A percentile compares a stretch with the other conserved stretches of the same genome.
phyloP scores from a whole-genome alignment of 2,329 filamentous ascomycete species.

The Botrytis deweyae region DNA sequence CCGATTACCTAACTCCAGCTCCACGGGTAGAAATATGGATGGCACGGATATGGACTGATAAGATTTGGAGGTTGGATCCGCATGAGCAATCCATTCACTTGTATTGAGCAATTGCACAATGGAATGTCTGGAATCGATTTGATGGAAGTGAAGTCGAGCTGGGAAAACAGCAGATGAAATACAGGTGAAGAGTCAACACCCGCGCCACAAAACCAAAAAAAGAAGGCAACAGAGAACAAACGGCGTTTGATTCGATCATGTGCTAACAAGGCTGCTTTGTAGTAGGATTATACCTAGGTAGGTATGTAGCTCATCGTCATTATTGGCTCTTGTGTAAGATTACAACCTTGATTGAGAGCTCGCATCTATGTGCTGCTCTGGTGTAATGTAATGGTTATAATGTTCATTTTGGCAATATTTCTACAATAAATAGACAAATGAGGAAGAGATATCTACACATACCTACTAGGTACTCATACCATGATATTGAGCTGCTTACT shows the following conservation, averaged over 20 bases:
- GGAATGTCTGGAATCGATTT: background rate
- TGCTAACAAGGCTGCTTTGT: slow-evolving; percentile 14
- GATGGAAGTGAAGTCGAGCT: background rate
- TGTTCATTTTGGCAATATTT: background rate
- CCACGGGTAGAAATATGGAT: background rate
- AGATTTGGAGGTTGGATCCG: background rate
- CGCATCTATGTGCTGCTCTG: background rate
- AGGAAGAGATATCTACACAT: background rate
- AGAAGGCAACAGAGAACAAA: slow-evolving; percentile 1
- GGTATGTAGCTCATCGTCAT: background rate
- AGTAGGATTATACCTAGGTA: background rate
- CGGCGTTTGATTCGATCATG: background rate
- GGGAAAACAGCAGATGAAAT: background rate
- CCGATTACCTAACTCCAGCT: slow-evolving; percentile 3
- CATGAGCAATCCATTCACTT: background rate
- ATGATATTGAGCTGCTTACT: background rate
- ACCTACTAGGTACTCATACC: background rate
- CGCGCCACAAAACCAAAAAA: background rate
- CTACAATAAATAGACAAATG: too few relatives aligned
- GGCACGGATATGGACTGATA: background rate
- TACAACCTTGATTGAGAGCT: background rate
- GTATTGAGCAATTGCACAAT: background rate
- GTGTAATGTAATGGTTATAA: background rate
- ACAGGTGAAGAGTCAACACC: background rate
- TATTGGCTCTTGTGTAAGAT: background rate